phyloP scores from a whole-genome alignment of 2,329 filamentous ascomycete genomes.

The Tolypocladium amazonense region DNA sequence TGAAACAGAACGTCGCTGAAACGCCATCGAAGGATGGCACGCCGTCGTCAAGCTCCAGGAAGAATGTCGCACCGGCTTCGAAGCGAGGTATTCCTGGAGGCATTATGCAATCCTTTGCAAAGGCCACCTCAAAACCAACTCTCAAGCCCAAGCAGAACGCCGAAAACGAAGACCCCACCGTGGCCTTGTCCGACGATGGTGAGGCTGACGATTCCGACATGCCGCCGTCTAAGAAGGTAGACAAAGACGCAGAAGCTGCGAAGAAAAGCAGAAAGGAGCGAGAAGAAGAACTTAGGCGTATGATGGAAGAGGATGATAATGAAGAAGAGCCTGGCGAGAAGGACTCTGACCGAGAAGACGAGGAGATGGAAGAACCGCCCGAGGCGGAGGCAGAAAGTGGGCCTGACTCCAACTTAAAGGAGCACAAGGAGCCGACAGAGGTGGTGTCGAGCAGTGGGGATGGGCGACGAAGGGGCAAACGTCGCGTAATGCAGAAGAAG shows the following conservation, averaged over 20 bases:
- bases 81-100: conserved; percentile 52
- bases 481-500: conserved; percentile 80
- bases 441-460: conserved; percentile 40
- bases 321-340: conserved; percentile 34
- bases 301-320: conserved; percentile 46
- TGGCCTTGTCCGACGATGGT: conserved; percentile 27
- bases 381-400: conserved; percentile 24
- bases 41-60: conserved; percentile 12
- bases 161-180: conserved; percentile 18
- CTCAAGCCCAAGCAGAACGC: conserved; percentile 35
- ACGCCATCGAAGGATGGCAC: conserved; percentile 13
- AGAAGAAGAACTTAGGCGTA: conserved; percentile 26
- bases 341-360: conserved; percentile 25
- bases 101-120: conserved; percentile 74
- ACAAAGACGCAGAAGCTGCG: conserved; percentile 12
- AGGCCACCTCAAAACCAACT: conserved; percentile 30
- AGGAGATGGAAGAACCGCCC: conserved; percentile 28
- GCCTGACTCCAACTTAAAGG: conserved; percentile 18
- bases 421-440: conserved; percentile 35
- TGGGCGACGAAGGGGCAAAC: conserved; percentile 63
- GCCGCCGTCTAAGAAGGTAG: conserved; percentile 13
- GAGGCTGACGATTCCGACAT: conserved; percentile 28
- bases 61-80: conserved; percentile 22
- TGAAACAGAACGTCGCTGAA: conserved; percentile 20
- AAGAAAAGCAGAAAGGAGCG: conserved; percentile 23